These are phyloP conservation scores for Pythium periplocum DNA, from an alignment of 352 stramenopile genomes.

Conservation along the genomic window DNA sequence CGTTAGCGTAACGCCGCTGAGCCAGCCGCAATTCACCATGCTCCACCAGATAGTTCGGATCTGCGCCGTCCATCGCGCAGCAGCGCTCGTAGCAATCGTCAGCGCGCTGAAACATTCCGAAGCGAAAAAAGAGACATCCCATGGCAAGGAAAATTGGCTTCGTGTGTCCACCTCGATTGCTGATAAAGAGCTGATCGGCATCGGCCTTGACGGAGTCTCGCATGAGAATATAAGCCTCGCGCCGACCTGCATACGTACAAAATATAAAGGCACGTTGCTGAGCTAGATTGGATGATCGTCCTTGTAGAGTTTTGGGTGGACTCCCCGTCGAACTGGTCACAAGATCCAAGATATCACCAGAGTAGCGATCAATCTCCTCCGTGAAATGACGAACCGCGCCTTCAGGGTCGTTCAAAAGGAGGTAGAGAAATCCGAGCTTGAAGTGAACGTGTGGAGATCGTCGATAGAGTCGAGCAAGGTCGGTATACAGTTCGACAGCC, in stretches of 20 bases:
- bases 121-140: constrained; percentile 44
- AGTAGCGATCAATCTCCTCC: constrained; percentile 31
- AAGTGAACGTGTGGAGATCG: constrained; percentile 47
- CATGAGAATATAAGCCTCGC: constrained; percentile 27
- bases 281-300: no score
- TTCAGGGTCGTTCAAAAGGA: constrained; percentile 24
- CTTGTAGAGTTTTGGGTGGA: no score
- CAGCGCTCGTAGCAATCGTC: constrained; percentile 39
- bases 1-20: constrained; percentile 31
- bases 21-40: constrained; percentile 40
- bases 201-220: constrained; percentile 26
- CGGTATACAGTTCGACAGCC: constrained; percentile 40
- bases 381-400: constrained; percentile 32
- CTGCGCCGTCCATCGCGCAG: constrained; percentile 19
- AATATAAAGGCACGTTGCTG: constrained; percentile 36
- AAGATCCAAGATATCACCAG: constrained; percentile 2
- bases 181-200: constrained; percentile 26
- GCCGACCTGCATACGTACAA: constrained; percentile 32
- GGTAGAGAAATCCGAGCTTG: constrained; percentile 46
- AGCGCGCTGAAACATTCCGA: constrained; percentile 47
- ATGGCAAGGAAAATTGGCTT: constrained; percentile 28
- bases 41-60: constrained; percentile 43
- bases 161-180: constrained; percentile 33
- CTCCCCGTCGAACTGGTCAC: no score
- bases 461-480: constrained; percentile 30